These are phyloP conservation scores for Suhomyces maxii DNA, from an alignment of 1,139 yeast species.

Conservation along the genomic window DNA sequence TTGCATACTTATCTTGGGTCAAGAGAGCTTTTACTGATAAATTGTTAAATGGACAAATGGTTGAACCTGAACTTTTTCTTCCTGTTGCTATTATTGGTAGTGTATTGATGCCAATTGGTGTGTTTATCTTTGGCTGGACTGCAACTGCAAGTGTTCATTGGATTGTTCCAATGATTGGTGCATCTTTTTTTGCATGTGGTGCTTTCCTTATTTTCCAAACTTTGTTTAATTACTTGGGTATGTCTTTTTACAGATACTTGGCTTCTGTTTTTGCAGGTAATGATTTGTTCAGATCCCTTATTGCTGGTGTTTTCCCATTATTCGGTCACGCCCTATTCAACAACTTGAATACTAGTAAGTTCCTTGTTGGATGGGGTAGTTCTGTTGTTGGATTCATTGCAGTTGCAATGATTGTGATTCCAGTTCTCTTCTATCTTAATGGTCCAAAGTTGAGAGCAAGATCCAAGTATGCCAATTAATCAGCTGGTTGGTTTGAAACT, in stretches of 20 bases:
- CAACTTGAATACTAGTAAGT: conserved; percentile 40
- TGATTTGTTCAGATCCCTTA: conserved; percentile 49
- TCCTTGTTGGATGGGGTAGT: conserved; percentile 60
- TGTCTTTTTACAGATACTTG: conserved; percentile 40
- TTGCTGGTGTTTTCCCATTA: conserved; percentile 65
- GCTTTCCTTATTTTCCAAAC: conserved; percentile 45
- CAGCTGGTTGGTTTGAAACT: too few relatives aligned
- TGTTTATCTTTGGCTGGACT: conserved; percentile 55
- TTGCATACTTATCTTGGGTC: conserved; percentile 24
- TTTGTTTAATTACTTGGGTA: conserved; percentile 34
- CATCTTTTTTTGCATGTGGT: conserved; percentile 36
- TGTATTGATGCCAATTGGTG: conserved; percentile 41
- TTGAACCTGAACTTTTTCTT: conserved; percentile 43
- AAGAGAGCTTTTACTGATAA: conserved; percentile 25
- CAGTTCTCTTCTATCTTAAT: conserved; percentile 46
- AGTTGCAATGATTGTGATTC: conserved; percentile 43
- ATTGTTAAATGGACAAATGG: conserved; percentile 20
- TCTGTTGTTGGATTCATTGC: conserved; percentile 47
- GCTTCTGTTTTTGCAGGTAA: conserved; percentile 65
- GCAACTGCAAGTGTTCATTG: conserved; percentile 39
- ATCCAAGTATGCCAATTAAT: conserved; percentile 36
- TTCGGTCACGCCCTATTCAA: conserved; percentile 54
- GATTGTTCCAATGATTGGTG: conserved; percentile 47
- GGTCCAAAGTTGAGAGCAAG: conserved; percentile 53
- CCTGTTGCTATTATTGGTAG: conserved; percentile 48